phyloP scores from a whole-genome alignment of 1,284 basidiomycete species.

The Apiotrichum akiyoshidainum region DNA sequence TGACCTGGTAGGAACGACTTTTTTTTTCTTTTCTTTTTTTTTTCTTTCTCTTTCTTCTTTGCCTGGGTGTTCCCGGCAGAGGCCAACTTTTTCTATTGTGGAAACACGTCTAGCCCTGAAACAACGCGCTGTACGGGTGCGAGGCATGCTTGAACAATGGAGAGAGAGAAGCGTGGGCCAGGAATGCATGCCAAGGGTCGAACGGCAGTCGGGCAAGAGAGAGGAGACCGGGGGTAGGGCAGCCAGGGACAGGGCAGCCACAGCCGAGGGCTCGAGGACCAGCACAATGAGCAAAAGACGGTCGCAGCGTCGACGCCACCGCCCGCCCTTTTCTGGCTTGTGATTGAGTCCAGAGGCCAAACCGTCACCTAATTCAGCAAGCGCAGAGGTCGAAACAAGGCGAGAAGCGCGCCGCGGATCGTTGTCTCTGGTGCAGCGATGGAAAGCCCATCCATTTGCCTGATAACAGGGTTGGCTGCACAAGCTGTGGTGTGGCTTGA shows the following conservation, averaged over 20 bases:
- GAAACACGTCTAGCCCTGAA: neutral
- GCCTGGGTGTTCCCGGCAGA: neutral
- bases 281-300: no score
- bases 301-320: no score
- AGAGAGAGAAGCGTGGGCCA: neutral
- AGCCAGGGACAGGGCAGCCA: neutral
- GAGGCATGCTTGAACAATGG: neutral
- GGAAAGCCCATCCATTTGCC: neutral
- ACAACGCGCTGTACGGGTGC: neutral
- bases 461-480: neutral
- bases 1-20: neutral
- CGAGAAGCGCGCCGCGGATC: no score
- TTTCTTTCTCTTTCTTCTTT: neutral
- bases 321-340: no score
- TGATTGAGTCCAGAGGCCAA: no score
- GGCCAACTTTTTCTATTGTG: neutral
- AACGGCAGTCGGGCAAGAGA: neutral
- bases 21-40: neutral
- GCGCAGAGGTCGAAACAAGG: no score
- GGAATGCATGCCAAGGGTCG: neutral
- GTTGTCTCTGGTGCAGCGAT: neutral
- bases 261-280: neutral
- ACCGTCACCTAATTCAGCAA: no score
- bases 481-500: neutral
- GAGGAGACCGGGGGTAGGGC: neutral